Conservation (phyloP, 768 basidiomycete genomes). For the Lentinula sp. region DNA sequence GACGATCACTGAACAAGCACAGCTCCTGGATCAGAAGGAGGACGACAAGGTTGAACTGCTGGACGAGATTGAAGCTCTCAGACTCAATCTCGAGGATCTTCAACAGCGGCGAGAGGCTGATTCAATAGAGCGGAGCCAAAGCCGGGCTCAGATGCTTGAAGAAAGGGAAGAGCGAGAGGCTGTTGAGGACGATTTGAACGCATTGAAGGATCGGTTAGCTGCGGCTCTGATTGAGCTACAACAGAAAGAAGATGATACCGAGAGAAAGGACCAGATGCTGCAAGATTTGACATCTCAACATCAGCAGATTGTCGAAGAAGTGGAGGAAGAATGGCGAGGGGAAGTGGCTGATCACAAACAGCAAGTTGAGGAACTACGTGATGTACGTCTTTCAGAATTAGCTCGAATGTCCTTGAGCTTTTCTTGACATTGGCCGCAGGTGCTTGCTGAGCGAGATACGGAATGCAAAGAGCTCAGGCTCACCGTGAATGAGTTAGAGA, state of each 20-base stretch:
- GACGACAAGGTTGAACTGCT: constrained; percentile 69
- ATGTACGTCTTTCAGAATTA: constrained; percentile 36
- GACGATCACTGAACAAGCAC: constrained; percentile 52
- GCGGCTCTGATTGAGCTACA: constrained; percentile 78
- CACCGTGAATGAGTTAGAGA: constrained; percentile 69
- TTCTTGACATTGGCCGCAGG: constrained; percentile 31
- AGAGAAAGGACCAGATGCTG: constrained; percentile 70
- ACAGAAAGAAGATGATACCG: constrained; percentile 83
- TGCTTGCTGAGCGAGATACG: constrained; percentile 71
- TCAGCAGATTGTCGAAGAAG: constrained; percentile 60
- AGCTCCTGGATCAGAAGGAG: constrained; percentile 46
- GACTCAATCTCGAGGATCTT: constrained; percentile 61
- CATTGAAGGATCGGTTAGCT: constrained; percentile 69
- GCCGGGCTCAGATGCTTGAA: constrained; percentile 64
- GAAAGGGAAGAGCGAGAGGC: constrained; percentile 71
- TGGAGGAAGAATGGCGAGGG: constrained; percentile 83
- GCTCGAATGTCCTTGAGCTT: neutral
- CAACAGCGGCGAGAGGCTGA: constrained; percentile 59
- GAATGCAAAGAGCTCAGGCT: constrained; percentile 73
- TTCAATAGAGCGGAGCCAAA: constrained; percentile 63
- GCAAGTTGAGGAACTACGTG: constrained; percentile 75
- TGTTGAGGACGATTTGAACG: constrained; percentile 74
- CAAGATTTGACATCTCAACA: constrained; percentile 75
- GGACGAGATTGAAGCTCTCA: constrained; percentile 60
- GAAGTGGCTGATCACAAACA: constrained; percentile 78